Base-by-base conservation (phyloP, 2,329 filamentous ascomycete species). In the Alternaria sp. region DNA sequence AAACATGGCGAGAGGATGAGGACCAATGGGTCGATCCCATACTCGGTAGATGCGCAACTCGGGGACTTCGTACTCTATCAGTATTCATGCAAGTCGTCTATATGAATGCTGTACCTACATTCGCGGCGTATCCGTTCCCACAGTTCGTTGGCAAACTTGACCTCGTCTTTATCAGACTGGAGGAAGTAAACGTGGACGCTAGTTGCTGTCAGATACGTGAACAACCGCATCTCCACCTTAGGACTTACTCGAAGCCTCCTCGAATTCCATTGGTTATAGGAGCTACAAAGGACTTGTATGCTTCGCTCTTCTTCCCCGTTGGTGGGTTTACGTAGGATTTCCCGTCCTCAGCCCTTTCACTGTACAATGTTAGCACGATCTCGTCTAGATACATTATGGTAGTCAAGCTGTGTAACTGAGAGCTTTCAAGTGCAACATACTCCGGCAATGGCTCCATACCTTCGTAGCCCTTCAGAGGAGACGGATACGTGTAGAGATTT, bases 1-100 rank as follows among this genome's bases (percentile, higher is more conserved):
- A 73, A 97, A 97, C 93, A 97, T 97, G 56, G 89, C 91, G 1
- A 93, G 80, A 0, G 91, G 90, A 77, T 97, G 93, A 0, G 93
- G 93, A 0, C 93, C 94, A 26, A 97, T 80, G 0, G 93, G 93
- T 13, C 82, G 80, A 68, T 96, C 90, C 87, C 88, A 96, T 68
- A 97, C 83, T 13, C 80, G 84, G 77, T 97, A 97, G 71, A 96
- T 90, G 57, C 93, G 87, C 17, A 97, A 84, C 77, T 97, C 93
- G 9, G 93, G 93, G 74, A 97, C 91, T 93, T 40, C 21, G 21
- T 21, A 21, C 21, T 21, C 3, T 21, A 21, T 21, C 21, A 21
- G 21, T 4, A 21, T 3, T 21, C 21, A 21, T 21, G 21, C 21
- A 21, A 21, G 21, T 21, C 21, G 4, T 21, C 3, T 12, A 1